These are phyloP conservation scores for Fusarium sp. DNA, from an alignment of 2,329 filamentous ascomycete species.

Conservation along the genomic window DNA sequence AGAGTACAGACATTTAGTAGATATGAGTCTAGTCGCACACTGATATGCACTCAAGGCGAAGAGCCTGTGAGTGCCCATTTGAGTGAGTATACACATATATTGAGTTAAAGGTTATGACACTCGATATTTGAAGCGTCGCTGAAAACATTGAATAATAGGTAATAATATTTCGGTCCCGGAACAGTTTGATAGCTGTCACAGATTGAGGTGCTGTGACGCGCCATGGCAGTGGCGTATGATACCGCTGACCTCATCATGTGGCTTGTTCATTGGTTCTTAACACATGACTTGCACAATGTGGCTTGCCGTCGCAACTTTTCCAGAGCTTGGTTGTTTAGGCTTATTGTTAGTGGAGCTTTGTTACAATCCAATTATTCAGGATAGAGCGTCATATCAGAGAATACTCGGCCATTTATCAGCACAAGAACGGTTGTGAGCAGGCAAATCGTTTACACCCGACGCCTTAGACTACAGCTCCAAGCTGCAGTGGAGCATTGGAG, in stretches of 20 bases:
- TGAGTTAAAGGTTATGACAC: neutral
- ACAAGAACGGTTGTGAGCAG: neutral
- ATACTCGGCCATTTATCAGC: neutral
- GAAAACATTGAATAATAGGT: conserved; percentile 46
- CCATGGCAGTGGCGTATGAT: conserved; percentile 2
- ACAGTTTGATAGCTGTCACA: conserved; percentile 1
- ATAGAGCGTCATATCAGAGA: neutral
- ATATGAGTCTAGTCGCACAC: neutral
- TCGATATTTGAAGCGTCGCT: conserved; percentile 46
- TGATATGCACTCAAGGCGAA: neutral
- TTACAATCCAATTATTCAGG: neutral
- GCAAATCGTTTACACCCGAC: neutral
- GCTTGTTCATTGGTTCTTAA: conserved; percentile 4
- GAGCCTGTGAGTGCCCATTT: too few species aligned
- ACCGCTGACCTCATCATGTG: conserved; percentile 34
- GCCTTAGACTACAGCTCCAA: conserved; percentile 1
- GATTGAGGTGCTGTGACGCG: conserved; percentile 4
- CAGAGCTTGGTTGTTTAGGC: neutral
- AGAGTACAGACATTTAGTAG: neutral
- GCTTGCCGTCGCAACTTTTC: neutral
- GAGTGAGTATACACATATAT: neutral
- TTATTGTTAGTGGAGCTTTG: neutral
- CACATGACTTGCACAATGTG: conserved; percentile 26
- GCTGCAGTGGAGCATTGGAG: conserved; percentile 32
- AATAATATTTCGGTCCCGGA: neutral